Base-by-base conservation (phyloP, 257 asterid species). In the Dorcoceras hygrometricum region DNA sequence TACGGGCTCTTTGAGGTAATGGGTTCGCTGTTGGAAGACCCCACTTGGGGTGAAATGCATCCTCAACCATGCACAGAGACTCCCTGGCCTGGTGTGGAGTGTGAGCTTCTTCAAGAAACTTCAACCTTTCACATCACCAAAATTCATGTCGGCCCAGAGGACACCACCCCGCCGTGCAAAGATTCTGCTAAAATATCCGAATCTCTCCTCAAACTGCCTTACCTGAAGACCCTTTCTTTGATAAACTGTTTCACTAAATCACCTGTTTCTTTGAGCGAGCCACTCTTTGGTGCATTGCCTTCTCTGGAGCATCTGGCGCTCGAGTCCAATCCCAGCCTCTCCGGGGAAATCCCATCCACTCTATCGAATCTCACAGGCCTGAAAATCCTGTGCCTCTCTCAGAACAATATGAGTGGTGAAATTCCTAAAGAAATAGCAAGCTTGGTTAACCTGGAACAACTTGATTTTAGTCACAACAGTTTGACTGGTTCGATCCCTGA, bases 51-150 rank as follows among this genome's bases (percentile, higher is more conserved):
- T 43, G 75, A 80, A 71, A 58, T 23, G 48, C 90, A 86, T 57
- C 88, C 88, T 3, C 65, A 55, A 2, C 94, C 94, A 1, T 86
- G 94, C 64, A 68, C 90, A 0, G 83, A 84, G 16, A 86, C 94
- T 2, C 90, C 90, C 29, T 84, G 90, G 90, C 94, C 88, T 12
- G 94, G 94, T 2, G 57, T 86, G 4, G 94, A 84, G 69, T 86
- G 94, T 57, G 94, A 85, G 80, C 66, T 84, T 66, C 78, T 78
- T 6, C 81, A 77, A 57, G 84, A 76, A 65, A 69, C 83, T n/a
- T 54, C 73, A 25, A 62, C 58, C 62, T 82, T 84, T 50, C 90
- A 84, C 66, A 82, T 86, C 78, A 86, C 87, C 62, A 84, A 82
- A 75, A 78, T 86, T 51, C 88, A 82, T 27, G 59, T 86, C 23